A percentile compares a stretch with the other conserved stretches of the same genome.
Conservation (phyloP, 2,329 filamentous ascomycete species). For the Phialophora tarda region DNA sequence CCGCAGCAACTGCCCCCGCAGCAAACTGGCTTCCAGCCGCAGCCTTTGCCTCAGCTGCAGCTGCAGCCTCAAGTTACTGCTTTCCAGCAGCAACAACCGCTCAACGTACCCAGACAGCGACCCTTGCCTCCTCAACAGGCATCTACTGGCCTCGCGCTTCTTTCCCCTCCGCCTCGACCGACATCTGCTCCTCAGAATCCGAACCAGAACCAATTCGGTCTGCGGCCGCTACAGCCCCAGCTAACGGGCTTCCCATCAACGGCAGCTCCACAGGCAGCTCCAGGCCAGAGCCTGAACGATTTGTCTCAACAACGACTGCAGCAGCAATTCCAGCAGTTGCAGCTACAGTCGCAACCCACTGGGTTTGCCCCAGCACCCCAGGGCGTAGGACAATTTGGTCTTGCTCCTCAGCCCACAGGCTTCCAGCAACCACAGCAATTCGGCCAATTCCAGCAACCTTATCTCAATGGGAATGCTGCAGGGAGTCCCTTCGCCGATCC, state of each 20-base stretch:
- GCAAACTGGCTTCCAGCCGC: not conserved
- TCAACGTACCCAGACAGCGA: conserved; percentile 62
- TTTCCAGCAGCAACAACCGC: conserved; percentile 41
- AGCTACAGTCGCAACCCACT: conserved; percentile 67
- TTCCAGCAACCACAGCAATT: conserved; percentile 60
- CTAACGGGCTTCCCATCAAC: conserved; percentile 73
- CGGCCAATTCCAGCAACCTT: conserved; percentile 53
- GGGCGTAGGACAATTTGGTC: conserved; percentile 46
- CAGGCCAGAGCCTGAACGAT: conserved; percentile 78
- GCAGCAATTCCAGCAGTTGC: conserved; percentile 57
- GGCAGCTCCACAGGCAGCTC: conserved; percentile 65
- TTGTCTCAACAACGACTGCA: conserved; percentile 70
- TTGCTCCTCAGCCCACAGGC: conserved; percentile 56
- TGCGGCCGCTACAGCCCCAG: conserved; percentile 79
- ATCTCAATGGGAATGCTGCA: conserved; percentile 53
- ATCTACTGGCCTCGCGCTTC: conserved; percentile 66
- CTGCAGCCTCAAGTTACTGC: conserved; percentile 41
- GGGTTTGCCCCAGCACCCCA: conserved; percentile 57
- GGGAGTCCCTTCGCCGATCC: conserved; percentile 62
- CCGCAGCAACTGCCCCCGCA: conserved; percentile 41
- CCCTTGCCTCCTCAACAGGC: conserved; percentile 68
- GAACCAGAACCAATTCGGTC: conserved; percentile 71
- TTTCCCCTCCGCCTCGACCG: conserved; percentile 80
- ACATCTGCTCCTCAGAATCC: conserved; percentile 85
- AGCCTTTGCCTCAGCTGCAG: conserved; percentile 39